Evolutionary conservation across 164 flowering plant species (phyloP), one percentile per base, ranked within the genome.

Genomic region (Sedum album): DNA sequence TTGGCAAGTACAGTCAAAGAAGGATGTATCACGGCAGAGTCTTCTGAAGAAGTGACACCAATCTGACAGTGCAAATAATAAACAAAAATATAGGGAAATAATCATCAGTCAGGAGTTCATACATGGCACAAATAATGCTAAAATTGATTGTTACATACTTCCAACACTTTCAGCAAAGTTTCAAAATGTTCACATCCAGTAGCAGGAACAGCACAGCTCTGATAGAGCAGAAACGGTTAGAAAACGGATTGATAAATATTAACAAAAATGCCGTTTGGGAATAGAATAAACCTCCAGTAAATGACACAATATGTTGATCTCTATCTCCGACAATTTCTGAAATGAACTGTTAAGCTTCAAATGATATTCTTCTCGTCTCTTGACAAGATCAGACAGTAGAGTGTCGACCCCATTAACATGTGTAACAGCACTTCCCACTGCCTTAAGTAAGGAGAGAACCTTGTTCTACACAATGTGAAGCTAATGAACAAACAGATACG

Each of bases 211-310:
- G 76, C 71, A 75, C 84, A 88, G 66, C 68, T 53, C 96, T 92
- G 66, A 31, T 5, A 66, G 25, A 66, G 33, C 39, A 64, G 7
- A 31, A 15, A 23, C 13, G 20, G 51, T 31, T 15, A 57, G 20
- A 36, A 46, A 36, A 41, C 18, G 6, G 23, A 35, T 18, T 28
- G 15, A 60, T 25, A 41, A 30, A n/a, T n/a, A n/a, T n/a, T n/a
- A n/a, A n/a, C n/a, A n/a, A n/a, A n/a, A n/a, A n/a, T n/a, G n/a
- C n/a, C n/a, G n/a, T n/a, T n/a, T n/a, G n/a, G n/a, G n/a, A n/a
- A n/a, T n/a, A n/a, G n/a, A n/a, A n/a, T n/a, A n/a, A n/a, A 93
- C 95, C 90, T 89, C 91, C 74, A 93, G 74, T 18, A 93, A 73
- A 70, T 86, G 76, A 76, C 95, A 89, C 41, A 94, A 70, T 5